phyloP scores from a whole-genome alignment of 225 moss, liverwort and hornwort genomes.

The Marchantia polymorpha region DNA sequence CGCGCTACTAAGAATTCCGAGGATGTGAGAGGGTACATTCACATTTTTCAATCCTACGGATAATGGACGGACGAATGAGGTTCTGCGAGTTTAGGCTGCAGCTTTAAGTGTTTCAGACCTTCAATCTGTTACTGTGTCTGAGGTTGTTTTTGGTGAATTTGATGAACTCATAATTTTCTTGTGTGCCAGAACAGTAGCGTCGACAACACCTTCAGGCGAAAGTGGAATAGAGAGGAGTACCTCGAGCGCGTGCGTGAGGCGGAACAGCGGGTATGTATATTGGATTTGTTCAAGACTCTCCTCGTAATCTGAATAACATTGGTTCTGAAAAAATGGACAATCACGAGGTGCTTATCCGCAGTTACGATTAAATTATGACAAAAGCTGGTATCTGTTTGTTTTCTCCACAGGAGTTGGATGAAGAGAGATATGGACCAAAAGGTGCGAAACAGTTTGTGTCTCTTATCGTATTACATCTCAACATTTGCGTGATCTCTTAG shows the following conservation, averaged over 20 bases:
- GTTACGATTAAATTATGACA: not conserved
- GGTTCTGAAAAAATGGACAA: too few species aligned
- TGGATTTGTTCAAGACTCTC: not conserved
- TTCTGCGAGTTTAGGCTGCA: too few species aligned
- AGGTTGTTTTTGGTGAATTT: not conserved
- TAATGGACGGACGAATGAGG: too few species aligned
- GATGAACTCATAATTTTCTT: slow-evolving; percentile 11
- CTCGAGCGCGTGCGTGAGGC: slow-evolving; percentile 79
- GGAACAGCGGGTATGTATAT: slow-evolving; percentile 56
- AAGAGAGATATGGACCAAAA: slow-evolving; percentile 69
- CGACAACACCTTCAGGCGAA: slow-evolving; percentile 88
- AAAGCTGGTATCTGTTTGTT: not conserved
- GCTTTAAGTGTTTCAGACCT: too few species aligned
- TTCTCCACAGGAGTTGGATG: slow-evolving; percentile 50
- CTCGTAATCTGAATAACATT: not conserved
- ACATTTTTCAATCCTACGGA: too few species aligned
- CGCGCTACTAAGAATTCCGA: too few species aligned
- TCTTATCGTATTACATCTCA: not conserved
- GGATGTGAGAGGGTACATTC: too few species aligned
- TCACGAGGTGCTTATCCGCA: not conserved
- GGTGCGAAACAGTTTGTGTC: slow-evolving; percentile 18
- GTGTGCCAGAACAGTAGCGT: slow-evolving; percentile 47
- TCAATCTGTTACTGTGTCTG: too few species aligned
- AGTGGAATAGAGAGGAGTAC: slow-evolving; percentile 97
- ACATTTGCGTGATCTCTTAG: not conserved